These are phyloP conservation scores for Copromyces sp. DNA, from an alignment of 495 filamentous ascomycete genomes.

Conservation along the genomic window DNA sequence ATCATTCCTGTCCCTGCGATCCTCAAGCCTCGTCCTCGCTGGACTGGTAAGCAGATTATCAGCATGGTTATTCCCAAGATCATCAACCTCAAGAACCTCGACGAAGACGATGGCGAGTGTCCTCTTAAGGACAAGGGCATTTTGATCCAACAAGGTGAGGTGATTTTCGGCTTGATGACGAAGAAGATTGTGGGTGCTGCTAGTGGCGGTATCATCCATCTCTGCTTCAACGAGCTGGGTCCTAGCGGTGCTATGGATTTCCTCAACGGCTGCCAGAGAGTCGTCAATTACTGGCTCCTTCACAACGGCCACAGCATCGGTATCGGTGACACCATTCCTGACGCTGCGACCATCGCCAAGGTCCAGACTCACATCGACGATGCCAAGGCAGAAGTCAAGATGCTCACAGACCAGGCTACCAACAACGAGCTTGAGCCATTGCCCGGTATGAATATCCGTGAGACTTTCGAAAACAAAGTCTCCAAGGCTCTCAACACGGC, in stretches of 20 bases:
- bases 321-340: constrained; percentile 96
- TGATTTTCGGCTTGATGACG: constrained; percentile 79
- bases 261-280: constrained; percentile 88
- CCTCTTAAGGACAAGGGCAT: constrained; percentile 73
- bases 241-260: constrained; percentile 76
- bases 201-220: constrained; percentile 81
- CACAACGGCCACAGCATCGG: constrained; percentile 97
- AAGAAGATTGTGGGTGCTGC: constrained; percentile 92
- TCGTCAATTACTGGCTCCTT: constrained; percentile 95
- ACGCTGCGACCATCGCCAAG: constrained; percentile 65
- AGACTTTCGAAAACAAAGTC: constrained; percentile 94
- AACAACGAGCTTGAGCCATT: constrained; percentile 76
- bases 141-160: constrained; percentile 73
- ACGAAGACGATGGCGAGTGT: constrained; percentile 43
- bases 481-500: constrained; percentile 88
- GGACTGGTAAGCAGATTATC: constrained; percentile 98
- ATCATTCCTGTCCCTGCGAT: constrained; percentile 86
- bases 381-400: constrained; percentile 69
- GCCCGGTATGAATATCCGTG: constrained; percentile 95
- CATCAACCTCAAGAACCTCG: constrained; percentile 63
- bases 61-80: constrained; percentile 84
- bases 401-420: constrained; percentile 65
- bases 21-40: constrained; percentile 78
- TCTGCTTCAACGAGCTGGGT: constrained; percentile 92
- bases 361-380: constrained; percentile 68